Conservation (phyloP, 805 yeast genomes). For the Jamesozyma lodderae region DNA sequence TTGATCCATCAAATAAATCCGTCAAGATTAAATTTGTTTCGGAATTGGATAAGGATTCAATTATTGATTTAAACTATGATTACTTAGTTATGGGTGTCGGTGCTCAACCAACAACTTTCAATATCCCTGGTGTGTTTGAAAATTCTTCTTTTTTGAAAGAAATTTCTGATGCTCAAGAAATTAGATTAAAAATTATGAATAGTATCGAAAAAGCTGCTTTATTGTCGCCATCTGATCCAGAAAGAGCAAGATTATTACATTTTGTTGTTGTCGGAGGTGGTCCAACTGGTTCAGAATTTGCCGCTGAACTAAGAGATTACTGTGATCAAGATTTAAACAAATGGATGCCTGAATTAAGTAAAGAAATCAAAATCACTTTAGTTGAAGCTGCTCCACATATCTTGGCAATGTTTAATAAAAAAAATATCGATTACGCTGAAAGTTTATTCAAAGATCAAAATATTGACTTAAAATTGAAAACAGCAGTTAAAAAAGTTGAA, state of each 20-base stretch:
- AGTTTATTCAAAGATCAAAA: conserved; percentile 59
- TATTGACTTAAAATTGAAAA: conserved; percentile 69
- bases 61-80: conserved; percentile 52
- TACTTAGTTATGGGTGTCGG: conserved; percentile 90
- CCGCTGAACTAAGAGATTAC: conserved; percentile 93
- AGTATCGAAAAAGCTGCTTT: conserved; percentile 81
- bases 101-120: conserved; percentile 89
- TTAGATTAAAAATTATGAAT: conserved; percentile 76
- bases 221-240: conserved; percentile 62
- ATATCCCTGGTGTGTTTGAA: conserved; percentile 89
- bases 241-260: conserved; percentile 74
- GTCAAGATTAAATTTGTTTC: conserved; percentile 52
- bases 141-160: conserved; percentile 85
- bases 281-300: conserved; percentile 96
- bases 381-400: conserved; percentile 91
- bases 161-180: conserved; percentile 76
- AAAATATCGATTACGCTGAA: conserved; percentile 69
- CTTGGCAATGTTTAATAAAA: conserved; percentile 61
- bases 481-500: conserved; percentile 83
- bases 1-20: conserved; percentile 63
- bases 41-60: conserved; percentile 35
- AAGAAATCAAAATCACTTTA: conserved; percentile 73
- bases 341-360: conserved; percentile 81
- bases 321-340: conserved; percentile 81
- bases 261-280: conserved; percentile 97